A percentile compares a stretch with the other conserved stretches of the same genome.
phyloP scores from a whole-genome alignment of 106 monocot genomes.

The Platanthera guangdongensis region DNA sequence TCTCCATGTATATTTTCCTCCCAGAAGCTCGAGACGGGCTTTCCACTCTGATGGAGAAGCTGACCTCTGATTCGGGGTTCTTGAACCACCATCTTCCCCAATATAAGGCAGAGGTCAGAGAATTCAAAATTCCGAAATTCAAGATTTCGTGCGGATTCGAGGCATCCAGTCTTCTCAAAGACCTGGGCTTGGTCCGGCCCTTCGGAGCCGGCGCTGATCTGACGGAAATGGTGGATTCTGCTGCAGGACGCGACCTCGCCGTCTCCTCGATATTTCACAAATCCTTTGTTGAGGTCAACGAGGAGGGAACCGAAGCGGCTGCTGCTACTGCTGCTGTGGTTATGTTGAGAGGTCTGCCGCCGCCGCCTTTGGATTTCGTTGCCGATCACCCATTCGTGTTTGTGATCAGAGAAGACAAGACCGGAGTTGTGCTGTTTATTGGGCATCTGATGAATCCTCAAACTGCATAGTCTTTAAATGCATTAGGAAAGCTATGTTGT shows the following conservation, averaged over 20 bases:
- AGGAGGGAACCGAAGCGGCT: conserved; percentile 85
- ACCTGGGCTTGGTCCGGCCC: conserved; percentile 38
- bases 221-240: conserved; percentile 32
- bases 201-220: conserved; percentile 29
- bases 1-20: conserved; percentile 77
- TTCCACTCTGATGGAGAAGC: conserved; percentile 36
- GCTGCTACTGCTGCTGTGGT: conserved; percentile 51
- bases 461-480: background rate
- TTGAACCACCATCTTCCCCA: conserved; percentile 29
- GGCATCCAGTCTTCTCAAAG: conserved; percentile 37
- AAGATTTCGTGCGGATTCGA: conserved; percentile 70
- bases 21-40: conserved; percentile 50
- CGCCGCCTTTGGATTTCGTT: conserved; percentile 30
- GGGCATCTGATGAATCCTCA: conserved; percentile 48
- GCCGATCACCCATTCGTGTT: conserved; percentile 63
- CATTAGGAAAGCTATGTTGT: background rate
- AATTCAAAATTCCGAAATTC: conserved; percentile 71
- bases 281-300: conserved; percentile 63
- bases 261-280: conserved; percentile 59
- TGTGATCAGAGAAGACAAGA: conserved; percentile 42
- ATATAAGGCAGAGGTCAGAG: conserved; percentile 24
- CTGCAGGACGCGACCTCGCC: conserved; percentile 15
- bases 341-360: conserved; percentile 3
- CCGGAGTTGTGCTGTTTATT: conserved; percentile 13
- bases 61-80: conserved; percentile 37